Evolutionary conservation across 108 stramenopile species (phyloP).

Genomic region (Skeletonema grethae): DNA sequence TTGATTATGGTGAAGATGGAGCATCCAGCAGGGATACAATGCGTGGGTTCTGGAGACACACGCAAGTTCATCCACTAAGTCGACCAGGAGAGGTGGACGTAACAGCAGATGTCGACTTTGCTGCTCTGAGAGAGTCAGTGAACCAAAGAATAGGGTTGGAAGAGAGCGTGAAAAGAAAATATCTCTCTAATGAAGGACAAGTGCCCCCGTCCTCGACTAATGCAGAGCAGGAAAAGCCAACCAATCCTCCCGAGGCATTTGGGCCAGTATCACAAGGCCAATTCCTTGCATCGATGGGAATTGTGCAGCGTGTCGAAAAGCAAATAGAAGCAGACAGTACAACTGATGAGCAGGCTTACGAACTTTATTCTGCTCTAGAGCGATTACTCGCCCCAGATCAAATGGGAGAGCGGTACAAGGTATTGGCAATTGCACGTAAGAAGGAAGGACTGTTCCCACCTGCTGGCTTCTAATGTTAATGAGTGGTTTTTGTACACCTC

Average conservation of each 20-base stretch:
- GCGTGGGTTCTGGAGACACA: conserved; percentile 89
- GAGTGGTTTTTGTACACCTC: background rate
- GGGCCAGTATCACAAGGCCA: conserved; percentile 91
- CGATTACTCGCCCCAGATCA: conserved; percentile 87
- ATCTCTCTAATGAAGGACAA: background rate
- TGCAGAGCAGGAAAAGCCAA: conserved; percentile 2
- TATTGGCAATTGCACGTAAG: conserved; percentile 76
- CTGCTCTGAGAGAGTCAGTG: conserved; percentile 74
- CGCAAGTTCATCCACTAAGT: conserved; percentile 82
- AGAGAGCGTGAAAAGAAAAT: conserved; percentile 39
- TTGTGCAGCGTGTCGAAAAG: conserved; percentile 73
- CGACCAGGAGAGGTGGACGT: conserved; percentile 93
- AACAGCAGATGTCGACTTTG: conserved; percentile 98
- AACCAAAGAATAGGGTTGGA: conserved; percentile 37
- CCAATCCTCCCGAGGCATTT: conserved; percentile 58
- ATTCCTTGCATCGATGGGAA: conserved; percentile 92
- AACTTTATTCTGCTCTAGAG: conserved; percentile 76
- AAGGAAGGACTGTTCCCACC: conserved; percentile 52
- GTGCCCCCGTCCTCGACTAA: background rate
- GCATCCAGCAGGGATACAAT: conserved; percentile 76
- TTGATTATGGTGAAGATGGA: conserved; percentile 96
- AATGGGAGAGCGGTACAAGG: conserved; percentile 91
- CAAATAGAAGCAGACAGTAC: conserved; percentile 80
- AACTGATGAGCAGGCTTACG: conserved; percentile 85
- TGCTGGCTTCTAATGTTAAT: conserved; percentile 48